Conservation (phyloP, 768 basidiomycete species). For the Psilocybe subaeruginosa region DNA sequence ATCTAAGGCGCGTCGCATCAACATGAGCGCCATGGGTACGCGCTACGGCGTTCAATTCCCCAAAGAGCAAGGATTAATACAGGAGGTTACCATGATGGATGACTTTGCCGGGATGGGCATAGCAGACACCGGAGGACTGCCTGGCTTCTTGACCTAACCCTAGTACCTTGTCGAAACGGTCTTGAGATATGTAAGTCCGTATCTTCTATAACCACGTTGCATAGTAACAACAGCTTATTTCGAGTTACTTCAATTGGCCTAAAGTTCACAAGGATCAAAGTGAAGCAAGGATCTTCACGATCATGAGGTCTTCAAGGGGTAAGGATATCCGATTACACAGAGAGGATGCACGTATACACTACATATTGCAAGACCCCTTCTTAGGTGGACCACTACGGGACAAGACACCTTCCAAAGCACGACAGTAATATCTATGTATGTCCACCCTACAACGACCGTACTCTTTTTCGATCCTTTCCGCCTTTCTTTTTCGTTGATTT, state of each 20-base stretch:
- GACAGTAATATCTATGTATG: not conserved
- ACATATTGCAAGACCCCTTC: too few relatives aligned
- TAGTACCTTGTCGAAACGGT: too few relatives aligned
- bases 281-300: not conserved
- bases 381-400: too few relatives aligned
- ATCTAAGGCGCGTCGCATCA: not conserved
- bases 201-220: constrained; percentile 2
- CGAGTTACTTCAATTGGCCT: not conserved
- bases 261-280: not conserved
- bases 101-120: not conserved
- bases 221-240: constrained; percentile 1
- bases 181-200: too few relatives aligned
- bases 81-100: not conserved
- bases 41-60: not conserved
- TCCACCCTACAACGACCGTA: constrained; percentile 12
- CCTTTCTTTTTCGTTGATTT: constrained; percentile 31
- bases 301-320: not conserved
- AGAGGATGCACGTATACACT: too few relatives aligned
- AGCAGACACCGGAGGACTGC: not conserved
- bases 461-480: constrained; percentile 26
- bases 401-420: not conserved
- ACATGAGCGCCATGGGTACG: not conserved
- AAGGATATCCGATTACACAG: too few relatives aligned
- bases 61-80: not conserved
- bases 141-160: not conserved